Base-by-base conservation (phyloP, 768 basidiomycete species). In the Lactifluus subvellereus region DNA sequence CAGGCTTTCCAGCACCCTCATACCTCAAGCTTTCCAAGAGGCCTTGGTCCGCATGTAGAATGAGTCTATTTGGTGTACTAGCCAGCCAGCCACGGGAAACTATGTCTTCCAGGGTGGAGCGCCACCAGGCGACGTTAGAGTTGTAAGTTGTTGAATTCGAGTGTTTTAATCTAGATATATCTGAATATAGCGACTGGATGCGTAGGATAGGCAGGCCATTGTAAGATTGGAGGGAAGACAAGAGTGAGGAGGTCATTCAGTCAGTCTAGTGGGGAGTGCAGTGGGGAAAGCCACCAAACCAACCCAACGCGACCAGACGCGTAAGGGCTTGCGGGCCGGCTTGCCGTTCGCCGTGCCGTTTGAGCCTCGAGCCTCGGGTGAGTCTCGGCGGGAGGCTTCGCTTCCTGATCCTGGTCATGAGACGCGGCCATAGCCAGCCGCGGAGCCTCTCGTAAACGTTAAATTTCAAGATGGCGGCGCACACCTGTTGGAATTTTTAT, bases 101-200 rank as follows among this genome's bases (percentile, higher is more conserved):
- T 43, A 88, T 70, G 16, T 77, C 76, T 67, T 88, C 82, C 9
- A 94, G 77, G 0, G 84, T 82, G 50, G 77, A 75, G 38, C 82
- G 83, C 95, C 95, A 98, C 94, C 94, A 98, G 58, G 87, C 84
- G 35, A 93, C 77, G 70, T 91, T 90, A 11, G 91, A 84, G 54
- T 83, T 75, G 72, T 87, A 97, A 4, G 91, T 86, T 2, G 87
- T 81, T 0, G 92, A 89, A 72, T 98, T 95, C 1, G 91, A 88
- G 53, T 84, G 77, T 69, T 88, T 91, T 74, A 95, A 92, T 13
- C 85, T 79, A 0, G 89, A 84, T 61, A 95, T 85, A 70, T 95
- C 93, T 8, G 94, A 89, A 74, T 95, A 98, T 7, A 98, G 78
- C 0, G 93, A 84, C 65, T 89, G 85, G 0, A 92, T 77, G 8